These are phyloP conservation scores for Nicotiana paniculata DNA, from an alignment of 257 asterid species.

Conservation along the genomic window DNA sequence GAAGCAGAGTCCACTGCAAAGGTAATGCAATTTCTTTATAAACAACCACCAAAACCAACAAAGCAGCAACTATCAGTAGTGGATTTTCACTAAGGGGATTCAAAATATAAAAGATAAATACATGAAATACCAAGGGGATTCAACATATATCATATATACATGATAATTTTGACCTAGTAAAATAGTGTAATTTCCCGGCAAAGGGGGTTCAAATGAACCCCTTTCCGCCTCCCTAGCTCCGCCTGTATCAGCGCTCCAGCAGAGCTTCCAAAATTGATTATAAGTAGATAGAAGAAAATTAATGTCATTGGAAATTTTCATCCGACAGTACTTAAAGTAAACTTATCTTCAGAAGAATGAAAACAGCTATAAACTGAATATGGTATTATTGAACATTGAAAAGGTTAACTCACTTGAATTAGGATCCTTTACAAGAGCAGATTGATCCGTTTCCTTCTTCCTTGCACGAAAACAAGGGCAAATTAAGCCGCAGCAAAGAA, in stretches of 20 bases:
- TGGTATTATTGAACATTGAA: neutral
- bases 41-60: neutral
- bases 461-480: conserved; percentile 90
- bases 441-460: conserved; percentile 47
- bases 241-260: neutral
- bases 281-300: neutral
- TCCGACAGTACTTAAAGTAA: neutral
- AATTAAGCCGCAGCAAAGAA: conserved; percentile 57
- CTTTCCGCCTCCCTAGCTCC: too few species aligned
- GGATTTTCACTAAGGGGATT: too few species aligned
- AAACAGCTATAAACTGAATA: conserved; percentile 1
- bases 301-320: neutral
- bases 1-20: conserved; percentile 57
- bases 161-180: too few species aligned
- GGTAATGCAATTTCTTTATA: conserved; percentile 11
- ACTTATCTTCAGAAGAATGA: neutral
- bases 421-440: conserved; percentile 60
- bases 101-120: too few species aligned
- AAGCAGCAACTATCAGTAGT: neutral
- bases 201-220: too few species aligned
- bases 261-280: neutral
- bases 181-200: too few species aligned
- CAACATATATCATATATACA: too few species aligned
- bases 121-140: too few species aligned
- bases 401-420: conserved; percentile 59